Percentiles rank a stretch among this genome's conserved stretches.
Evolutionary conservation across 2,329 filamentous ascomycete species (phyloP).

Genomic region (Talaromyces albobiverticillius): DNA sequence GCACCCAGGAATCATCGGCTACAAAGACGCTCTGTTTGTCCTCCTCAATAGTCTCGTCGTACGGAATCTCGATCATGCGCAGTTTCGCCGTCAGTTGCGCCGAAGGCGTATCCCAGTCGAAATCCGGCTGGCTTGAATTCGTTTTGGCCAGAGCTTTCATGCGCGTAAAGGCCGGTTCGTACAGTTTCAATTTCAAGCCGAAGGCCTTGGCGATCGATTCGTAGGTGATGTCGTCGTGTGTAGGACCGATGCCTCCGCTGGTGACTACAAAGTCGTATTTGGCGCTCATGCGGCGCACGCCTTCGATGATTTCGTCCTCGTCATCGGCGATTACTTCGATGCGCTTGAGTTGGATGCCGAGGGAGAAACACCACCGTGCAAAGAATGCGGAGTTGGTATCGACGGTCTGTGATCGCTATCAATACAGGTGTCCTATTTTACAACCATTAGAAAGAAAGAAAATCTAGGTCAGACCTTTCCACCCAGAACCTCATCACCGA

Average conservation of each 20-base stretch:
- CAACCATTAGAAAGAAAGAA: no score
- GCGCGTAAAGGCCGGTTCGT: conserved; percentile 70
- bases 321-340: conserved; percentile 94
- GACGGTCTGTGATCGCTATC: conserved; percentile 50
- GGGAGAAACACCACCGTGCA: conserved; percentile 64
- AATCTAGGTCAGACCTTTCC: conserved; percentile 90
- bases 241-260: conserved; percentile 92
- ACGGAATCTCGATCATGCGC: conserved; percentile 86
- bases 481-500: conserved; percentile 94
- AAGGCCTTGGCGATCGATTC: conserved; percentile 91
- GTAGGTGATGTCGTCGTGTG: conserved; percentile 99
- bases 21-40: conserved; percentile 76
- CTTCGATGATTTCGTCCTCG: conserved; percentile 84
- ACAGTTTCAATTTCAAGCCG: conserved; percentile 68
- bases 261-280: conserved; percentile 95
- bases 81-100: conserved; percentile 75
- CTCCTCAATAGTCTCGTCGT: conserved; percentile 63
- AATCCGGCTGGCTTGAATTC: conserved; percentile 68
- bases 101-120: conserved; percentile 82
- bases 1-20: conserved; percentile 83
- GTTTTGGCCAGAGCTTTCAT: conserved; percentile 81
- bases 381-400: conserved; percentile 66
- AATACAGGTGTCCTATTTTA: neutral
- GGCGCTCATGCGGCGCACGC: conserved; percentile 78
- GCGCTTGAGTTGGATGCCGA: conserved; percentile 70